Conservation (phyloP, 1,139 yeast species). For the Candida pseudoviswanathii region DNA sequence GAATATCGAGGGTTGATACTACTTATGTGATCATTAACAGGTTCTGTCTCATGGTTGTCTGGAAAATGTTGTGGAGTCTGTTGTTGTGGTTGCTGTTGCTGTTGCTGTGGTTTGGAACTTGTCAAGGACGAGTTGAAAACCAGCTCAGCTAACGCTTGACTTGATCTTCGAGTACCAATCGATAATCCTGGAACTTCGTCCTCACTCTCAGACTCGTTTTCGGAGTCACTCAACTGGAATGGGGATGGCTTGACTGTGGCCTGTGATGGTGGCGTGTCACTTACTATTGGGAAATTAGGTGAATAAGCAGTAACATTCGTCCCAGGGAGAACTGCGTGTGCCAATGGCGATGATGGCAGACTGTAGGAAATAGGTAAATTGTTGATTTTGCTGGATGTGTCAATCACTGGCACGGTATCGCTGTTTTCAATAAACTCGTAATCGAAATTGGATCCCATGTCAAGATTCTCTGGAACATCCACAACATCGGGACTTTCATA, state of each 20-base stretch:
- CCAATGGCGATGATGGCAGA: constrained; percentile 14
- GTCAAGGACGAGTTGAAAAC: constrained; percentile 27
- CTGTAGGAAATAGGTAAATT: constrained; percentile 11
- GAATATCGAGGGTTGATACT: constrained; percentile 39
- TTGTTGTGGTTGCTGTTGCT: constrained; percentile 3
- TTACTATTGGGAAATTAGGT: constrained; percentile 6
- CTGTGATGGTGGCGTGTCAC: constrained; percentile 5
- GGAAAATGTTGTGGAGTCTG: constrained; percentile 15
- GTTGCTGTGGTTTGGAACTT: constrained; percentile 12
- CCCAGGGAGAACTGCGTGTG: constrained; percentile 1
- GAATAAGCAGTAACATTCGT: constrained; percentile 1
- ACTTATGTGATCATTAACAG: constrained; percentile 29
- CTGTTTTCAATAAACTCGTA: constrained; percentile 33
- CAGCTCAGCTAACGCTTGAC: constrained; percentile 51
- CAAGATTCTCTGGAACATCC: constrained; percentile 48
- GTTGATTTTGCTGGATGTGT: constrained; percentile 21
- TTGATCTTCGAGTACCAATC: constrained; percentile 42
- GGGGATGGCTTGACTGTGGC: constrained; percentile 14
- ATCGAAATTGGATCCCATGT: constrained; percentile 43
- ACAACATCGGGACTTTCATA: constrained; percentile 39
- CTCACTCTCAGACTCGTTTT: constrained; percentile 21
- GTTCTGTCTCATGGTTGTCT: constrained; percentile 19
- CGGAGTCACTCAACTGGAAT: constrained; percentile 23
- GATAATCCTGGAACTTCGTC: constrained; percentile 42
- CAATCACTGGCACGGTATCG: constrained; percentile 23